A percentile compares a stretch with the other conserved stretches of the same genome.
These are phyloP conservation scores for Fusarium sororula DNA, from an alignment of 2,329 filamentous ascomycete species.

Conservation along the genomic window DNA sequence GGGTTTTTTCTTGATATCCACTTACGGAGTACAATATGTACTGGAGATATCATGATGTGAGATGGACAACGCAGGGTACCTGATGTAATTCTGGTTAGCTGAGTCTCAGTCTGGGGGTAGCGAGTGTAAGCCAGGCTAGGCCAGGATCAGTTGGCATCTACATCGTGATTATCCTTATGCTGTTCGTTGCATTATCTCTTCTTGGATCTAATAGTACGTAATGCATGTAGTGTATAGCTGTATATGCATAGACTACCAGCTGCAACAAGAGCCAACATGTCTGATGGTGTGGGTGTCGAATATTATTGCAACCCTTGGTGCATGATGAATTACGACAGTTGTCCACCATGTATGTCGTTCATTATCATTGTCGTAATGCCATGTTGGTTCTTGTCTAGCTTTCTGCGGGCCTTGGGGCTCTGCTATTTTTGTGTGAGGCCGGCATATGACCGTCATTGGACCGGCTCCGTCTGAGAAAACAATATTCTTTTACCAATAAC, in stretches of 20 bases:
- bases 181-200: not conserved
- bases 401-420: conserved; percentile 33
- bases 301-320: conserved; percentile 4
- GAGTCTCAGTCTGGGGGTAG: conserved; percentile 29
- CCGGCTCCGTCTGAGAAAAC: conserved; percentile 6
- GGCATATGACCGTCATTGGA: conserved; percentile 26
- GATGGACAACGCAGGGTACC: conserved; percentile 29
- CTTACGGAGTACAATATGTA: not conserved
- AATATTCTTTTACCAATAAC: conserved; percentile 4
- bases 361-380: conserved; percentile 14
- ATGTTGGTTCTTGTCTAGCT: conserved; percentile 22
- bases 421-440: conserved; percentile 8
- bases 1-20: conserved; percentile 34
- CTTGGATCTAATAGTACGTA: not conserved
- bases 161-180: not conserved
- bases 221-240: not conserved
- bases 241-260: conserved; percentile 10
- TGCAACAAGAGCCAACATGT: conserved; percentile 12
- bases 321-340: conserved; percentile 7
- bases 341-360: not conserved
- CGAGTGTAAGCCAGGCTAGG: not conserved
- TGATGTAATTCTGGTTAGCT: conserved; percentile 27
- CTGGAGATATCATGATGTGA: conserved; percentile 30
- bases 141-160: conserved; percentile 1
- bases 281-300: not conserved